Evolutionary conservation across 768 basidiomycete genomes (phyloP).

Genomic region (Tulasnella sp.): DNA sequence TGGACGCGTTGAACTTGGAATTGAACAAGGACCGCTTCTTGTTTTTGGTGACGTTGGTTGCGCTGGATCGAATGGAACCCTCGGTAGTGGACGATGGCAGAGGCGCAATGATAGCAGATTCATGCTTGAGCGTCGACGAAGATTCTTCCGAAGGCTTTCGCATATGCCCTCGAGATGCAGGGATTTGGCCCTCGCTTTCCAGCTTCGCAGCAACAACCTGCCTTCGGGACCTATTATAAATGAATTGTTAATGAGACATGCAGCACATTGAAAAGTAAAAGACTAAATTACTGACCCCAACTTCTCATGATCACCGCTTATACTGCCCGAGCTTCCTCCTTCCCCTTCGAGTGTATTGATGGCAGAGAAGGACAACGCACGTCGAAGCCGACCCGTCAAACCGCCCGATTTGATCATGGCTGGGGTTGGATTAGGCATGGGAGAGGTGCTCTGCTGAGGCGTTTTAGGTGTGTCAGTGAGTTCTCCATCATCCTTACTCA

Average conservation of each 20-base stretch:
- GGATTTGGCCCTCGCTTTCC: slow-evolving; percentile 7
- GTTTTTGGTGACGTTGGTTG: slow-evolving; percentile 25
- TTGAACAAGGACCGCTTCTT: slow-evolving; percentile 72
- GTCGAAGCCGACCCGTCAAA: slow-evolving; percentile 62
- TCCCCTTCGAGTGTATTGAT: slow-evolving; percentile 44
- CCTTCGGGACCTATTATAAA: slow-evolving; percentile 10
- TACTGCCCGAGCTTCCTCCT: no score
- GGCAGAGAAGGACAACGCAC: slow-evolving; percentile 57
- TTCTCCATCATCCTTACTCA: neutral
- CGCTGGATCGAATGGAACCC: slow-evolving; percentile 13
- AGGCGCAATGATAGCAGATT: slow-evolving; percentile 20
- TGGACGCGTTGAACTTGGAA: slow-evolving; percentile 71
- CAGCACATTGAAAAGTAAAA: neutral
- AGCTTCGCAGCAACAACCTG: slow-evolving; percentile 17
- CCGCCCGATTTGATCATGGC: slow-evolving; percentile 33
- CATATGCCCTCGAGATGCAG: neutral
- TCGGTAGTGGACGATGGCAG: slow-evolving; percentile 21
- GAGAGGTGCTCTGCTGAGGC: no score
- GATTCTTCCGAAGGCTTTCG: slow-evolving; percentile 7
- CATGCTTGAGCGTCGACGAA: neutral
- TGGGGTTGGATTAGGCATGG: slow-evolving; percentile 33
- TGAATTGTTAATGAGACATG: neutral
- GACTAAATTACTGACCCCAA: slow-evolving; percentile 4
- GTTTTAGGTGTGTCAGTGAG: neutral
- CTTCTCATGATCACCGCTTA: slow-evolving; percentile 7